Evolutionary conservation across 139 green algal genomes (phyloP).

Genomic region (Chlamydomonas sphaeroides): DNA sequence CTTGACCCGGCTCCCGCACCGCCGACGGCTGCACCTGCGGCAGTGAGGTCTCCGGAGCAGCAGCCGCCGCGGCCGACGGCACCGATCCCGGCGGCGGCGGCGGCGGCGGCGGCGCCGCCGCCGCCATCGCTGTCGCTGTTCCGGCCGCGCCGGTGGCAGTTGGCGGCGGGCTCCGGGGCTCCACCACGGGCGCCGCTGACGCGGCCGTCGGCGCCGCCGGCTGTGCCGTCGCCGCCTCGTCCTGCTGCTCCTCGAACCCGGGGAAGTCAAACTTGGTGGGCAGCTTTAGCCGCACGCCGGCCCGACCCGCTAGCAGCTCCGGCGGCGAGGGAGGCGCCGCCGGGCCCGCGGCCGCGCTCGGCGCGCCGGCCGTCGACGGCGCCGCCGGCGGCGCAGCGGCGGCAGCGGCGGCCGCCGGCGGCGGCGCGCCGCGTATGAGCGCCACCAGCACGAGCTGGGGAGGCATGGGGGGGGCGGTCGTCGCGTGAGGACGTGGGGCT

Average conservation of each 20-base stretch:
- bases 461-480: neutral
- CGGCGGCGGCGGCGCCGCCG: neutral
- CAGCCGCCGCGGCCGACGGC: neutral
- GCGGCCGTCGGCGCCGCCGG: neutral
- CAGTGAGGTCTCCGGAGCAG: neutral
- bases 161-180: neutral
- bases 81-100: neutral
- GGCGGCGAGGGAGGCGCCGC: neutral
- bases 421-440: neutral
- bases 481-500: no score
- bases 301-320: neutral
- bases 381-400: neutral
- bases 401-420: neutral
- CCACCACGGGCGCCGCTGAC: no score
- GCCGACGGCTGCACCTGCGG: constrained; percentile 20
- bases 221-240: no score
- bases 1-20: constrained; percentile 13
- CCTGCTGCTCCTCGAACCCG: constrained; percentile 15
- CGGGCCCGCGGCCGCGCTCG: neutral
- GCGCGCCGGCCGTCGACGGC: neutral
- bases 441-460: constrained; percentile 19
- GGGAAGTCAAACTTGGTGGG: constrained; percentile 50
- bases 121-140: neutral
- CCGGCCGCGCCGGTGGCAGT: neutral
- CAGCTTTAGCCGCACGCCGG: constrained; percentile 5